phyloP scores from a whole-genome alignment of 768 basidiomycete species.

The Pleurotus giganteus region DNA sequence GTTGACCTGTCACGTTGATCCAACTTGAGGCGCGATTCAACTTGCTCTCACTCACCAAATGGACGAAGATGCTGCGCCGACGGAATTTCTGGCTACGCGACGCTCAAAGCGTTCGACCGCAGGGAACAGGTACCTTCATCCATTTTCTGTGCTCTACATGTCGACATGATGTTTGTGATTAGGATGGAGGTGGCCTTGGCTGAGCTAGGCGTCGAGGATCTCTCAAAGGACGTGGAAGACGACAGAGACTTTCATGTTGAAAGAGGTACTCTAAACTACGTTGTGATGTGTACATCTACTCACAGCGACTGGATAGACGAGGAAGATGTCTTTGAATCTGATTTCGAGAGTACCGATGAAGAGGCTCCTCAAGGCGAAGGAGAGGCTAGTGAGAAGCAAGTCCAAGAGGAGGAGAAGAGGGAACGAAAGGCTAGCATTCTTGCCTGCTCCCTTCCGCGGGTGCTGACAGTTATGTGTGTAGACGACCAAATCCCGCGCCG shows the following conservation, averaged over 20 bases:
- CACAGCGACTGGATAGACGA: conserved; percentile 50
- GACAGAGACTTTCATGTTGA: conserved; percentile 69
- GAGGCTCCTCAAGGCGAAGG: conserved; percentile 52
- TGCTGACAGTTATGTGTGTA: conserved; percentile 22
- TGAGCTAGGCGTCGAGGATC: conserved; percentile 58
- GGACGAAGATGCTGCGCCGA: conserved; percentile 22
- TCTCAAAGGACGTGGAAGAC: conserved; percentile 61
- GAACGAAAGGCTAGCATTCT: conserved; percentile 40
- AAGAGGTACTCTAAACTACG: conserved; percentile 42
- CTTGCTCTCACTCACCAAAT: conserved; percentile 11
- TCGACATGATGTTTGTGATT: conserved; percentile 8
- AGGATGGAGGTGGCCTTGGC: conserved; percentile 82
- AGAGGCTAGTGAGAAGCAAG: conserved; percentile 54
- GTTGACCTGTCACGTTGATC: conserved; percentile 1
- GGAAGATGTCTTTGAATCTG: conserved; percentile 77
- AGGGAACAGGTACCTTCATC: conserved; percentile 61
- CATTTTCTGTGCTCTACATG: background rate
- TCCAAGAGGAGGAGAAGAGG: conserved; percentile 58
- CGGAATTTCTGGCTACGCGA: conserved; percentile 52
- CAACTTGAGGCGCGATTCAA: background rate
- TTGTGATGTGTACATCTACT: conserved; percentile 1
- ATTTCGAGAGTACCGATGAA: conserved; percentile 86
- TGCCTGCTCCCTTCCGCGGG: background rate
- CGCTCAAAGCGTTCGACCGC: conserved; percentile 72
- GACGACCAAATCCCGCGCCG: conserved; percentile 55